Percentiles rank a stretch among this genome's conserved stretches.
These are phyloP conservation scores for Mucor piriformis DNA, from an alignment of 371 early-diverging fungal genomes.

Conservation along the genomic window DNA sequence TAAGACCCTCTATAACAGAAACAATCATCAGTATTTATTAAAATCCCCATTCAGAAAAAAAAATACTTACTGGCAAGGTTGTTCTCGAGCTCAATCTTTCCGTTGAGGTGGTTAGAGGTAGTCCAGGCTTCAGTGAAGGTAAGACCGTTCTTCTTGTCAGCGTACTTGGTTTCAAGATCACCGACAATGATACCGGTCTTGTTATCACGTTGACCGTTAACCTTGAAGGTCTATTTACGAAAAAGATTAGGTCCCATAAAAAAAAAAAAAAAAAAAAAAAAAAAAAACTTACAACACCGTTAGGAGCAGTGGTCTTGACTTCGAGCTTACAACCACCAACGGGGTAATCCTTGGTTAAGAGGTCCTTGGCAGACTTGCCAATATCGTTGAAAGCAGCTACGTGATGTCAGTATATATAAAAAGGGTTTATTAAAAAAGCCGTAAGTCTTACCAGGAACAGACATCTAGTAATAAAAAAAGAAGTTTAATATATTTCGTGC, in stretches of 20 bases:
- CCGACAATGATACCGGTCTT: constrained; percentile 92
- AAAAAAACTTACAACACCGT: constrained; percentile 84
- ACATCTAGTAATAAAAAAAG: constrained; percentile 17
- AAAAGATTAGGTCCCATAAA: no score
- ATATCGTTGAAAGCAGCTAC: constrained; percentile 86
- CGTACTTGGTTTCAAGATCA: constrained; percentile 96
- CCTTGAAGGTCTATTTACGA: constrained; percentile 85
- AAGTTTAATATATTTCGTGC: not conserved
- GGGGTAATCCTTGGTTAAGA: constrained; percentile 96
- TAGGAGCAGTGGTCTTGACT: constrained; percentile 92
- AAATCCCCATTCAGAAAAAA: not conserved
- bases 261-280: constrained; percentile 7
- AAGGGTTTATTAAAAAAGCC: not conserved
- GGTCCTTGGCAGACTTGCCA: constrained; percentile 94
- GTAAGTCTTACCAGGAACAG: constrained; percentile 27
- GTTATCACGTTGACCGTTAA: constrained; percentile 91
- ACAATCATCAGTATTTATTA: no score
- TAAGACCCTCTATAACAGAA: constrained; percentile 45
- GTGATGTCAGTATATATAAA: not conserved
- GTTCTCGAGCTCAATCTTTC: constrained; percentile 93
- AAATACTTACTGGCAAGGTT: constrained; percentile 80
- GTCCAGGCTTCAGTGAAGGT: constrained; percentile 96
- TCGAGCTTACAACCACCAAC: constrained; percentile 94
- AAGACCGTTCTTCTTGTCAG: constrained; percentile 90
- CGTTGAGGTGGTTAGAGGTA: constrained; percentile 89